These are phyloP conservation scores for Coniochaeta ligniaria DNA, from an alignment of 2,329 filamentous ascomycete genomes.

Conservation along the genomic window DNA sequence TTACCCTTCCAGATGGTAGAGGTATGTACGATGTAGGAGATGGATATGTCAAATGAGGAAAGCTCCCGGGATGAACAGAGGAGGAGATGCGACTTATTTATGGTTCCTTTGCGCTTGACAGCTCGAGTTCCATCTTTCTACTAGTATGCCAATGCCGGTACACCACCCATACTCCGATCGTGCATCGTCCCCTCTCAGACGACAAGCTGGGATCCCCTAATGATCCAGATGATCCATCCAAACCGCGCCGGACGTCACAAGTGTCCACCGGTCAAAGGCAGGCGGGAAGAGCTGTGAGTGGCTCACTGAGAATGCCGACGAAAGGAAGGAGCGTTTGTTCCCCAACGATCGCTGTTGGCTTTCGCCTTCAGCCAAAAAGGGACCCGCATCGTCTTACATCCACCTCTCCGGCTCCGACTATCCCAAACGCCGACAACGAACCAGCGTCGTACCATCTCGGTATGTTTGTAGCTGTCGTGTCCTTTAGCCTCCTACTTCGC, in stretches of 20 bases:
- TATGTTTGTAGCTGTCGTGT: not conserved
- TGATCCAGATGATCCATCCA: not conserved
- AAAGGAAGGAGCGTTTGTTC: not conserved
- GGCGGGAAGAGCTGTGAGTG: not conserved
- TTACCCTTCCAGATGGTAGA: not conserved
- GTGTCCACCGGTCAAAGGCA: not conserved
- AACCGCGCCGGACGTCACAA: not conserved
- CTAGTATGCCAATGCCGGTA: not conserved
- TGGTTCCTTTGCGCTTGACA: not conserved
- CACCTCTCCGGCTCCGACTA: not conserved
- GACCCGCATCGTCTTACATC: slow-evolving; percentile 1
- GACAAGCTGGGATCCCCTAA: not conserved
- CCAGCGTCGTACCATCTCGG: not conserved
- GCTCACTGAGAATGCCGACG: not conserved
- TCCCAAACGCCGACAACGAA: not conserved
- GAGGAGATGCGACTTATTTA: not conserved
- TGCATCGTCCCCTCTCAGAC: not conserved
- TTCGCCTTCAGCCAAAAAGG: slow-evolving; percentile 1
- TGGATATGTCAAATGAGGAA: not conserved
- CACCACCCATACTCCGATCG: not conserved
- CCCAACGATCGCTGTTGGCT: not conserved
- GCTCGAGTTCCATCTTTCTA: not conserved
- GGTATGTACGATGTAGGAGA: too few relatives aligned
- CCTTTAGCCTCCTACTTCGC: not conserved
- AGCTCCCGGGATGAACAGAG: not conserved